phyloP scores from a whole-genome alignment of 164 flowering plant genomes.

The Cinnamomum micranthum region DNA sequence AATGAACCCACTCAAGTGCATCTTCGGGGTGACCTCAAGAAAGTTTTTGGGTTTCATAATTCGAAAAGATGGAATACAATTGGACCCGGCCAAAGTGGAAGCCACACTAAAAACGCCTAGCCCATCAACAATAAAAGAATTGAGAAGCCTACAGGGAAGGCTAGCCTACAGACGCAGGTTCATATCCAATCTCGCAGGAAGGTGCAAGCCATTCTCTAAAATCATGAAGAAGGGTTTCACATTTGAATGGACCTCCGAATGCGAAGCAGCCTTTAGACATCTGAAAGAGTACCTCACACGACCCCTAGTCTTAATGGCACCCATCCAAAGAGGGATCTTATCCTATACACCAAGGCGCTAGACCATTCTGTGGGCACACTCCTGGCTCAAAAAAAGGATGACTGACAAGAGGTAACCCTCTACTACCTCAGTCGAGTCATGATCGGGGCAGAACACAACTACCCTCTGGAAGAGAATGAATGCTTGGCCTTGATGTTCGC shows the following conservation, averaged over 20 bases:
- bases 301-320: no score
- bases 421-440: no score
- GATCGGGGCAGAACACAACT: no score
- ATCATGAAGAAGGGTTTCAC: not conserved
- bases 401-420: no score
- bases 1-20: no score
- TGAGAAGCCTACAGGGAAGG: not conserved
- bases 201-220: not conserved
- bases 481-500: no score
- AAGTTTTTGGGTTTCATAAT: not conserved
- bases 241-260: no score
- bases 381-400: no score
- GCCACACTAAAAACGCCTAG: not conserved
- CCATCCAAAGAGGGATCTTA: not conserved
- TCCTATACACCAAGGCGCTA: not conserved
- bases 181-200: not conserved
- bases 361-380: no score
- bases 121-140: not conserved
- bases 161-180: not conserved
- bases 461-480: no score
- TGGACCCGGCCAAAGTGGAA: not conserved
- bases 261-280: fast-evolving
- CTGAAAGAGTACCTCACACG: no score
- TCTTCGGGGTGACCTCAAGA: not conserved
- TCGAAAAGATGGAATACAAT: not conserved